A percentile compares a stretch with the other conserved stretches of the same genome.
These are phyloP conservation scores for Aureobasidium namibiae DNA, from an alignment of 2,329 filamentous ascomycete genomes.

Conservation along the genomic window DNA sequence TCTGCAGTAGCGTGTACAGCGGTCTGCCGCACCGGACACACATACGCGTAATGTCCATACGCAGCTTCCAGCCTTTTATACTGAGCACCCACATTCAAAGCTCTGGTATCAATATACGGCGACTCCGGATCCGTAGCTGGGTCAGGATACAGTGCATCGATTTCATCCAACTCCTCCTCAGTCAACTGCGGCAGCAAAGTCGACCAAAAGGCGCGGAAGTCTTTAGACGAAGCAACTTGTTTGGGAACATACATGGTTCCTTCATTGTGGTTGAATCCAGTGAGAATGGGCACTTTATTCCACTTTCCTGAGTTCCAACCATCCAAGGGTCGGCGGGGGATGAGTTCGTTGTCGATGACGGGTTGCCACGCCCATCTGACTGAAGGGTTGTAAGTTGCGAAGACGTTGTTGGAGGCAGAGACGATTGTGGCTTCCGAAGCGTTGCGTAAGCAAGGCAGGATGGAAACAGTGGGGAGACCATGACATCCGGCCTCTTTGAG, in stretches of 20 bases:
- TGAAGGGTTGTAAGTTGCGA: constrained; percentile 39
- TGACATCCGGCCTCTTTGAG: constrained; percentile 29
- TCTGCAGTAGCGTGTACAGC: constrained; percentile 34
- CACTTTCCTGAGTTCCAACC: constrained; percentile 48
- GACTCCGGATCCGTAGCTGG: constrained; percentile 36
- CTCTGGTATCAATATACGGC: constrained; percentile 34
- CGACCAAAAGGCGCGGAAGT: constrained; percentile 55
- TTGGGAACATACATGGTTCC: constrained; percentile 56
- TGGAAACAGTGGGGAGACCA: constrained; percentile 21
- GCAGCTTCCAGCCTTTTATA: constrained; percentile 52
- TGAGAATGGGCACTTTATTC: constrained; percentile 55
- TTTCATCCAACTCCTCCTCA: constrained; percentile 42
- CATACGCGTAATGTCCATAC: constrained; percentile 58
- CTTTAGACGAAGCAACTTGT: constrained; percentile 36
- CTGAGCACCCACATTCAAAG: constrained; percentile 39
- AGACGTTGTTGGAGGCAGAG: constrained; percentile 34
- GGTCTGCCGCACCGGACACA: constrained; percentile 55
- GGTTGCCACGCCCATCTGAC: constrained; percentile 58
- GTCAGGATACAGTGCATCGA: constrained; percentile 57
- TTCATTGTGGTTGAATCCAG: constrained; percentile 64
- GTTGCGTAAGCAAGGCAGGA: constrained; percentile 36
- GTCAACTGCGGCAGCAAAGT: constrained; percentile 52
- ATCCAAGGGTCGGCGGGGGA: constrained; percentile 50
- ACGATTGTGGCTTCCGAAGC: constrained; percentile 30
- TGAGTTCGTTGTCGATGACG: constrained; percentile 54